These are phyloP conservation scores for Metschnikowia picachoensis DNA, from an alignment of 805 yeast genomes.

Conservation along the genomic window DNA sequence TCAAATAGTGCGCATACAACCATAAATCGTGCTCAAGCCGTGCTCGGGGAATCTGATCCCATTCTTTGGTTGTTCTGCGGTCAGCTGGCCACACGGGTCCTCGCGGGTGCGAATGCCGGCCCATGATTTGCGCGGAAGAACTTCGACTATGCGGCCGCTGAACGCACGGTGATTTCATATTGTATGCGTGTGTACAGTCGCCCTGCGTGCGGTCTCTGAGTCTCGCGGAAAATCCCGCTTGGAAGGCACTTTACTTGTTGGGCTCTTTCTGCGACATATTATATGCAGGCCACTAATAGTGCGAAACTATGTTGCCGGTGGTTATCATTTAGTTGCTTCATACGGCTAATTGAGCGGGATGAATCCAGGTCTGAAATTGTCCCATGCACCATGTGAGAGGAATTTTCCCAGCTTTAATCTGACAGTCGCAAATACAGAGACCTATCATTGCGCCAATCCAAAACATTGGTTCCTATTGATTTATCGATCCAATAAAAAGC, in stretches of 20 bases:
- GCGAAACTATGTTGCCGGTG: background rate
- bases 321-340: background rate
- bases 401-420: too few species aligned
- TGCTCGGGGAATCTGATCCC: slow-evolving; percentile 1
- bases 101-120: slow-evolving; percentile 2
- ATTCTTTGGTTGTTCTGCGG: background rate
- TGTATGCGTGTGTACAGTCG: slow-evolving; percentile 1
- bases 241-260: slow-evolving; percentile 3
- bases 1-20: too few species aligned
- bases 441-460: too few species aligned
- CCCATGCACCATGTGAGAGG: too few species aligned
- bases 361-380: too few species aligned
- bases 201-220: background rate
- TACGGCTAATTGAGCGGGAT: background rate
- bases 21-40: background rate
- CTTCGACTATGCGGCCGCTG: slow-evolving; percentile 4
- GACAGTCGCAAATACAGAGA: too few species aligned
- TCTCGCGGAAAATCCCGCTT: too few species aligned
- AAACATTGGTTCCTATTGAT: too few species aligned
- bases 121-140: slow-evolving; percentile 3
- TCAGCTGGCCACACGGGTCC: background rate
- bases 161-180: slow-evolving; percentile 4
- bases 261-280: background rate
- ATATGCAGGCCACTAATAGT: slow-evolving; percentile 9
- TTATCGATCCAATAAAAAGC: background rate